Conservation (phyloP, 768 basidiomycete genomes). For the Candolleomyces aberdarensis region DNA sequence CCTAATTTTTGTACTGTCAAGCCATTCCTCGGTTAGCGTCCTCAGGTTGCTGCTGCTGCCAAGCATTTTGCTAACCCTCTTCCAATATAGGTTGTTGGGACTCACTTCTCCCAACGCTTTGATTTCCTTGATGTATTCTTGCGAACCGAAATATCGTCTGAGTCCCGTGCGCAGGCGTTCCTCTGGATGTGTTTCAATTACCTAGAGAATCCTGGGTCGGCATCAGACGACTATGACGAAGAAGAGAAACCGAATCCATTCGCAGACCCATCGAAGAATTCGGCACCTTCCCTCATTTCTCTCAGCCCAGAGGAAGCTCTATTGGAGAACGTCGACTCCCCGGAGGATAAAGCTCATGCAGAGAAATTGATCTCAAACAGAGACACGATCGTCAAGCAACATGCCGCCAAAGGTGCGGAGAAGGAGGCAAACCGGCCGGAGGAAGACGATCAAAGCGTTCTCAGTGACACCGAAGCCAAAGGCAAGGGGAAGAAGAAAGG, state of each 20-base stretch:
- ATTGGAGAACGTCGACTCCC: constrained; percentile 46
- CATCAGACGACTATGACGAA: constrained; percentile 38
- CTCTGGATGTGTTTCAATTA: constrained; percentile 85
- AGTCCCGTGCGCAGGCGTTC: constrained; percentile 74
- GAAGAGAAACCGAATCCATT: constrained; percentile 54
- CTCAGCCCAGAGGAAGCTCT: constrained; percentile 38
- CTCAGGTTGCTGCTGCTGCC: not conserved
- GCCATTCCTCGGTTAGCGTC: constrained; percentile 47
- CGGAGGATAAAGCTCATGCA: constrained; percentile 36
- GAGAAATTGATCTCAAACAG: constrained; percentile 39
- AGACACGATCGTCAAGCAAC: constrained; percentile 30
- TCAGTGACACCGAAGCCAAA: constrained; percentile 13
- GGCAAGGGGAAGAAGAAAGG: constrained; percentile 18
- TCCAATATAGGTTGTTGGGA: constrained; percentile 50
- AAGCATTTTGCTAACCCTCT: constrained; percentile 26
- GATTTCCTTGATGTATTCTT: constrained; percentile 84
- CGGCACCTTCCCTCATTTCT: constrained; percentile 33
- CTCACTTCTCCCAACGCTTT: constrained; percentile 62
- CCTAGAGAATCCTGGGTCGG: constrained; percentile 45
- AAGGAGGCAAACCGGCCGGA: constrained; percentile 10
- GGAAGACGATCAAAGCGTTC: constrained; percentile 19
- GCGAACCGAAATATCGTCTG: constrained; percentile 67
- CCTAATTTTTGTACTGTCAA: constrained; percentile 65
- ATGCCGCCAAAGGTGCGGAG: constrained; percentile 18
- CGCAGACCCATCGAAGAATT: constrained; percentile 40